Base-by-base conservation (phyloP, 441 rosid species). In the Geranium incanum region DNA sequence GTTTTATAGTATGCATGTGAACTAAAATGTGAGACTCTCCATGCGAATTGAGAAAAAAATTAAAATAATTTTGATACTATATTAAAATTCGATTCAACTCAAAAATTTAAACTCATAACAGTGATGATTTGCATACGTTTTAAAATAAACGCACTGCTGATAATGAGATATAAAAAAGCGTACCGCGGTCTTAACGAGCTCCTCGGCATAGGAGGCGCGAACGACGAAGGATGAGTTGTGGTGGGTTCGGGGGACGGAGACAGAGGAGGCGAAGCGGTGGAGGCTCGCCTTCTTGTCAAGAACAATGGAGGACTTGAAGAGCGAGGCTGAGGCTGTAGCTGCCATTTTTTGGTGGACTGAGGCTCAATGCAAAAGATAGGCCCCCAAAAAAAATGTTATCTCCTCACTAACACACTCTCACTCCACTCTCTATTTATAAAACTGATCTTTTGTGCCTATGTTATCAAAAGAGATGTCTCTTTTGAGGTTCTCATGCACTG, bases 131-230 rank as follows among this genome's bases (percentile, higher is more conserved):
- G 0, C 33, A 28, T 28, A 28, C 3, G 33, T 28, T 28, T 28
- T 28, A 28, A 23, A 23, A 23, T 1, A 1, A 1, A 28, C 33
- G 3, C 3, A 28, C 33, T 2, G 33, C 1, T 28, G 3, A 28
- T 1, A 28, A 60, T 19, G 28, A 28, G 23, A 48, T 16, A 12
- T 13, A 41, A 55, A 38, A 37, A 12, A 21, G 85, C 91, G 84
- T 72, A 91, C 98, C 68, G 97, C 93, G 75, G 97, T 95, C 73
- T 87, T 70, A 72, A 95, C 80, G 82, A 95, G 99, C 81, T 95
- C 98, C 64, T 92, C 97, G 70, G 90, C 74, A 83, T 88, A 92
- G 12, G 76, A 70, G 72, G 95, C 92, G 70, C 97, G 92, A 85
- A 92, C 85, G 78, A 88, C 82, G 67, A 88, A 69, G 78, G 48